Percentiles rank a stretch among this genome's conserved stretches.
Conservation (phyloP, 2,329 filamentous ascomycete genomes). For the Tolypocladium endophyticum region DNA sequence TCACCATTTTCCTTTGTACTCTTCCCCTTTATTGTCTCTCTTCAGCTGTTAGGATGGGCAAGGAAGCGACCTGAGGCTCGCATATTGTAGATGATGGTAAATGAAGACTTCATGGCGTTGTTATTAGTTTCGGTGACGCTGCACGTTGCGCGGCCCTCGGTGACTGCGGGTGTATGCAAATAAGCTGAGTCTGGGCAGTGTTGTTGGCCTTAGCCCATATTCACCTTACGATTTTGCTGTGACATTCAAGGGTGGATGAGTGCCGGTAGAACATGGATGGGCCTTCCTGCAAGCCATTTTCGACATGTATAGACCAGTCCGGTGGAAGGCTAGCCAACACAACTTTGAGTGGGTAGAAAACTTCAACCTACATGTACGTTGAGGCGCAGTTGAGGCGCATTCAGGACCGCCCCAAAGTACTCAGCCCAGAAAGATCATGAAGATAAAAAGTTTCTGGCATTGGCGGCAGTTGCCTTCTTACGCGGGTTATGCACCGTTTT, state of each 20-base stretch:
- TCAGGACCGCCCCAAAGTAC: not conserved
- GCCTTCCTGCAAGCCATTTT: too few relatives aligned
- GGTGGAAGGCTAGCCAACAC: too few relatives aligned
- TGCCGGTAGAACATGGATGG: not conserved
- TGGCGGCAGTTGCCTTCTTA: not conserved
- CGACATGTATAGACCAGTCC: too few relatives aligned
- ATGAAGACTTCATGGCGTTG: not conserved
- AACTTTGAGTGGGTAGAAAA: too few relatives aligned
- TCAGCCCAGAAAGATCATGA: not conserved
- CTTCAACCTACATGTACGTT: too few relatives aligned
- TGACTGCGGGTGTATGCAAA: not conserved
- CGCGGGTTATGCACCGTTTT: not conserved
- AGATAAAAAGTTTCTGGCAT: not conserved
- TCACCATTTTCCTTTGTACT: not conserved
- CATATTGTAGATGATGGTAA: not conserved
- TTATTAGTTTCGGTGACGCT: not conserved
- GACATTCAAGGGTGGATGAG: too few relatives aligned
- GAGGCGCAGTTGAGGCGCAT: not conserved
- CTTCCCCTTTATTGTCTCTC: not conserved
- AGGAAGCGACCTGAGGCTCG: not conserved
- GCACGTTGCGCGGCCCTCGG: not conserved
- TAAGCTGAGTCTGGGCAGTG: not conserved
- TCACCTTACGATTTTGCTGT: too few relatives aligned
- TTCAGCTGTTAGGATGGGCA: not conserved
- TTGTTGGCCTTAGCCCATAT: not conserved